Conservation (phyloP, 2,329 filamentous ascomycete genomes). For the Colletotrichum plurivorum region DNA sequence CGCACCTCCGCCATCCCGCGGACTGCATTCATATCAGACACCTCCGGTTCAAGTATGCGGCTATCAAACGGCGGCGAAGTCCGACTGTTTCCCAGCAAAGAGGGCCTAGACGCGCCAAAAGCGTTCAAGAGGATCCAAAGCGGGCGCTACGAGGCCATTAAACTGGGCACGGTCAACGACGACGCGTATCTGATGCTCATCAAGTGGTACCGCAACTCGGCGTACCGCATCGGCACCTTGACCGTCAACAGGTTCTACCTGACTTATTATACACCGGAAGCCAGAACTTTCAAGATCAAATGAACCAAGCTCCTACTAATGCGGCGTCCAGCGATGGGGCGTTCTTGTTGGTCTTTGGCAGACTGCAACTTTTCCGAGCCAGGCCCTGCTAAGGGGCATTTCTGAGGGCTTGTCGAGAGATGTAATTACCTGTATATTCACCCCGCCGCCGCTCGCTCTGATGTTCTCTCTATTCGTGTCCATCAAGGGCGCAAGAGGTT, state of each 20-base stretch:
- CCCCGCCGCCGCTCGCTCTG: too few relatives aligned
- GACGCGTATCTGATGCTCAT: slow-evolving; percentile 26
- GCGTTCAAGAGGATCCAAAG: slow-evolving; percentile 18
- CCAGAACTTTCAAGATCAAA: slow-evolving; percentile 16
- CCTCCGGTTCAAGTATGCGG: slow-evolving; percentile 16
- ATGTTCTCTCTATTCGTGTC: too few relatives aligned
- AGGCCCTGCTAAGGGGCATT: slow-evolving; percentile 8
- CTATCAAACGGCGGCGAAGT: slow-evolving; percentile 18
- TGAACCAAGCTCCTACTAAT: not conserved
- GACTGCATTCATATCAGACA: slow-evolving; percentile 18
- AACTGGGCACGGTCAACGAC: slow-evolving; percentile 12
- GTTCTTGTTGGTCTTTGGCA: too few relatives aligned
- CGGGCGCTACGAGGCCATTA: slow-evolving; percentile 23
- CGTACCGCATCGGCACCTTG: slow-evolving; percentile 9
- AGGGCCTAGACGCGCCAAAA: slow-evolving; percentile 15
- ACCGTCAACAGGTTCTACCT: slow-evolving; percentile 20
- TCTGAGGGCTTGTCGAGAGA: not conserved
- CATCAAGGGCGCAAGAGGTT: too few relatives aligned
- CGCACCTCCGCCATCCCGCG: slow-evolving; percentile 11
- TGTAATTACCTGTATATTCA: not conserved
- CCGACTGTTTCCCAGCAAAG: slow-evolving; percentile 18
- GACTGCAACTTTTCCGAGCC: too few relatives aligned
- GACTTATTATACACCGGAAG: slow-evolving; percentile 2
- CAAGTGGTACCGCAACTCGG: slow-evolving; percentile 22
- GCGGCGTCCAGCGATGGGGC: too few relatives aligned